Evolutionary conservation across 306 rosid genomes (phyloP).

Genomic region (Crataegus laevigata): DNA sequence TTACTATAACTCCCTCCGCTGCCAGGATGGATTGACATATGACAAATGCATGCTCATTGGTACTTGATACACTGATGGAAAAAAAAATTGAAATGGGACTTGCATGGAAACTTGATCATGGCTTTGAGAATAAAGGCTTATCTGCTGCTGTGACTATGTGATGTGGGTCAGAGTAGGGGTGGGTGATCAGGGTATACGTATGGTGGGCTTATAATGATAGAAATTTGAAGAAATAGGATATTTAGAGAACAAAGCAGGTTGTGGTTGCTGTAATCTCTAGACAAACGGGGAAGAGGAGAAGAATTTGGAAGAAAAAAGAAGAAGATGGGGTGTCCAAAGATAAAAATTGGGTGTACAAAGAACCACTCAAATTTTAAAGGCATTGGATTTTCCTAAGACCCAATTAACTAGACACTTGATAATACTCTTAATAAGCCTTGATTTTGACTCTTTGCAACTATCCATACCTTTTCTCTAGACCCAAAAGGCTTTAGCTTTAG

Average conservation of each 20-base stretch:
- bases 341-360: neutral
- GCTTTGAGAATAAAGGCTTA: neutral
- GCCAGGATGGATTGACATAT: constrained; percentile 4
- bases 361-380: neutral
- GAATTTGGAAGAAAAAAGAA: neutral
- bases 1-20: constrained; percentile 14
- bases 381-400: neutral
- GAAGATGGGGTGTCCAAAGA: neutral
- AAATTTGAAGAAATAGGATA: neutral
- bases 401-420: neutral
- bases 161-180: neutral
- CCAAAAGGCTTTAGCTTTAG: neutral
- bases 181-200: neutral
- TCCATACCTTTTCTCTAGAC: neutral
- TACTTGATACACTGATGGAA: neutral
- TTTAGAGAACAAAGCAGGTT: neutral
- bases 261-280: neutral
- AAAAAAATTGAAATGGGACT: neutral
- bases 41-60: neutral
- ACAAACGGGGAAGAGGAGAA: neutral
- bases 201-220: neutral
- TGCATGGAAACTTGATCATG: neutral
- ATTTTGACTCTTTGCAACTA: neutral
- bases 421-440: neutral
- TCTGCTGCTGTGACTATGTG: neutral